Conservation (phyloP, 2,329 filamentous ascomycete species). For the Curvularia spicifera region DNA sequence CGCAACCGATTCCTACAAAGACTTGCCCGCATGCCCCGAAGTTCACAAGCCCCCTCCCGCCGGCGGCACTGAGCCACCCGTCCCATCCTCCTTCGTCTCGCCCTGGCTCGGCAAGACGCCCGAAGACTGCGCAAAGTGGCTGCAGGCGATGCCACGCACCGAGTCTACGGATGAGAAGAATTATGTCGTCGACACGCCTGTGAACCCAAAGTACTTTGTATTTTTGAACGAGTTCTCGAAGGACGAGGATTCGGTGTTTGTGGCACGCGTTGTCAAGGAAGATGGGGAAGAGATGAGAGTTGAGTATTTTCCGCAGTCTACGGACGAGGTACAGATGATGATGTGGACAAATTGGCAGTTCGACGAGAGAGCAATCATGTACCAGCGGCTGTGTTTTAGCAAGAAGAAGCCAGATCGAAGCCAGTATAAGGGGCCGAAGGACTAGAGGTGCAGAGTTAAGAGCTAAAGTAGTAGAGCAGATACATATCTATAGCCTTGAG, state of each 20-base stretch:
- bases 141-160: constrained; percentile 9
- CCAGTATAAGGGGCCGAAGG: background rate
- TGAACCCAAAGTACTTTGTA: constrained; percentile 10
- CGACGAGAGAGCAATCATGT: constrained; percentile 8
- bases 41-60: constrained; percentile 5
- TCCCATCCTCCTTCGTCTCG: constrained; percentile 8
- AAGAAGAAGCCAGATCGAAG: constrained; percentile 15
- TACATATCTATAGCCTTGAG: constrained; percentile 3
- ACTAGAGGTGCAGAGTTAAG: constrained; percentile 1
- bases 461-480: constrained; percentile 1
- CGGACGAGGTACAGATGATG: constrained; percentile 3
- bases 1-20: constrained; percentile 15
- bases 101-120: constrained; percentile 17
- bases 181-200: constrained; percentile 1
- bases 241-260: constrained; percentile 13
- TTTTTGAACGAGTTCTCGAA: constrained; percentile 18
- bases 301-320: constrained; percentile 13
- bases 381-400: background rate
- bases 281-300: constrained; percentile 8
- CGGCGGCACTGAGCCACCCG: constrained; percentile 11
- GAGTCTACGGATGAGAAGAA: background rate
- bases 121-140: constrained; percentile 19
- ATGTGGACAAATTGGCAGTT: constrained; percentile 10
- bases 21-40: constrained; percentile 9
- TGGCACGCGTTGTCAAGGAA: constrained; percentile 8